Percentiles rank a stretch among this genome's conserved stretches.
These are phyloP conservation scores for Colletotrichum kahawae DNA, from an alignment of 2,329 filamentous ascomycete species.

Conservation along the genomic window DNA sequence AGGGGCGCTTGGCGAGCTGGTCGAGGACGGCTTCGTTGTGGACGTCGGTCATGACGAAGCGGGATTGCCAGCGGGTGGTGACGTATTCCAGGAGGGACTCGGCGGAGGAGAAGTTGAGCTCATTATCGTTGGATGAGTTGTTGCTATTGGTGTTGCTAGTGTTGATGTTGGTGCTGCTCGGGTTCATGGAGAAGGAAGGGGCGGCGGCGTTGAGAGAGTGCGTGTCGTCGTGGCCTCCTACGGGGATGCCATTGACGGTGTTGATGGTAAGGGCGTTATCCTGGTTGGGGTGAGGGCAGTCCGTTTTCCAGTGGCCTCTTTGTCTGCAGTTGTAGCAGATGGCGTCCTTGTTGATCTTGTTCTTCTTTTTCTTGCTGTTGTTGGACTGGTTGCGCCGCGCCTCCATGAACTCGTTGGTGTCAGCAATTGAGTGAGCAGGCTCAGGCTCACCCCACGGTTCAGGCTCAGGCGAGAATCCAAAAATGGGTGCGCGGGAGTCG, in stretches of 20 bases:
- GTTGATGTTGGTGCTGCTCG: background rate
- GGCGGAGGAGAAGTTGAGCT: slow-evolving; percentile 61
- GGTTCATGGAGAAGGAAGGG: slow-evolving; percentile 53
- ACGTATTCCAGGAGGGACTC: slow-evolving; percentile 82
- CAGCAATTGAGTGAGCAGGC: background rate
- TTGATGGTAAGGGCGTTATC: background rate
- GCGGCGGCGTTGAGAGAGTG: slow-evolving; percentile 25
- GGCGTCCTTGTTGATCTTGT: background rate
- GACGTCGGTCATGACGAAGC: slow-evolving; percentile 88
- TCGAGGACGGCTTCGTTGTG: slow-evolving; percentile 76
- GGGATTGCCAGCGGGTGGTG: slow-evolving; percentile 80
- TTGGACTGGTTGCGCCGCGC: background rate
- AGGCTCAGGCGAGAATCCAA: background rate
- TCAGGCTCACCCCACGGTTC: background rate
- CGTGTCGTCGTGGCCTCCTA: background rate
- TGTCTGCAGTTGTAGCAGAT: slow-evolving; percentile 2
- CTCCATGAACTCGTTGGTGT: background rate
- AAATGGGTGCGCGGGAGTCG: background rate
- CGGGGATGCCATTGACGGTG: background rate
- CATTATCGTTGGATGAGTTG: slow-evolving; percentile 26
- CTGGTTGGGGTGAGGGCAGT: background rate
- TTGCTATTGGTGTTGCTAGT: slow-evolving; percentile 52
- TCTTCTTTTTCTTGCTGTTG: background rate
- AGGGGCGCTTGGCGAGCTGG: slow-evolving; percentile 78
- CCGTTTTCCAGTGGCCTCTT: background rate